Conservation (phyloP, 2,329 filamentous ascomycete species). For the Penicillium sp. region DNA sequence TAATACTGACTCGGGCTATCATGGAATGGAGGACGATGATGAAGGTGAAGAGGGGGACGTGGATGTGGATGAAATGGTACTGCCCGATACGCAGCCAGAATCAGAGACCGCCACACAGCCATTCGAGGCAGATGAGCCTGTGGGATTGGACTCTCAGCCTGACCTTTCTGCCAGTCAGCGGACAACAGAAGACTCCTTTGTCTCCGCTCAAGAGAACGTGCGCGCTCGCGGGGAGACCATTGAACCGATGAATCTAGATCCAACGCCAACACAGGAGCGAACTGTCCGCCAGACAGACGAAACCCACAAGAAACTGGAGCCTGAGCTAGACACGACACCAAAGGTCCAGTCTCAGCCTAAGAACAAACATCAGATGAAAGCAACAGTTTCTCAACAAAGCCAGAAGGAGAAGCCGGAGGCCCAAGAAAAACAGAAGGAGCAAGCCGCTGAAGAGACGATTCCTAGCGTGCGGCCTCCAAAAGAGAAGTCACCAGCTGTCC, state of each 20-base stretch:
- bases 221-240: slow-evolving; percentile 39
- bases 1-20: slow-evolving; percentile 53
- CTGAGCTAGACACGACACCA: slow-evolving; percentile 9
- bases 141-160: slow-evolving; percentile 16
- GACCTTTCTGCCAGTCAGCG: slow-evolving; percentile 38
- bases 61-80: slow-evolving; percentile 44
- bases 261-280: slow-evolving; percentile 26
- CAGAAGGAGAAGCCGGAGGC: neutral
- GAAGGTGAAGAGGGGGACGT: slow-evolving; percentile 37
- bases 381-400: neutral
- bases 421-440: neutral
- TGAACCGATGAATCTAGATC: slow-evolving; percentile 42
- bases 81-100: slow-evolving; percentile 35
- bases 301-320: slow-evolving; percentile 2
- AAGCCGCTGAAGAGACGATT: slow-evolving; percentile 8
- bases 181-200: slow-evolving; percentile 51
- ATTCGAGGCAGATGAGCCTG: slow-evolving; percentile 33
- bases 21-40: slow-evolving; percentile 45
- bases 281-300: slow-evolving; percentile 10
- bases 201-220: slow-evolving; percentile 49
- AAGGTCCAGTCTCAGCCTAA: slow-evolving; percentile 5
- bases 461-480: slow-evolving; percentile 19
- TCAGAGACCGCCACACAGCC: slow-evolving; percentile 40
- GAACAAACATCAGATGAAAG: neutral
- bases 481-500: slow-evolving; percentile 16